A percentile compares a stretch with the other conserved stretches of the same genome.
phyloP scores from a whole-genome alignment of 192 early-diverging fungal genomes.

The Piromyces finnis region DNA sequence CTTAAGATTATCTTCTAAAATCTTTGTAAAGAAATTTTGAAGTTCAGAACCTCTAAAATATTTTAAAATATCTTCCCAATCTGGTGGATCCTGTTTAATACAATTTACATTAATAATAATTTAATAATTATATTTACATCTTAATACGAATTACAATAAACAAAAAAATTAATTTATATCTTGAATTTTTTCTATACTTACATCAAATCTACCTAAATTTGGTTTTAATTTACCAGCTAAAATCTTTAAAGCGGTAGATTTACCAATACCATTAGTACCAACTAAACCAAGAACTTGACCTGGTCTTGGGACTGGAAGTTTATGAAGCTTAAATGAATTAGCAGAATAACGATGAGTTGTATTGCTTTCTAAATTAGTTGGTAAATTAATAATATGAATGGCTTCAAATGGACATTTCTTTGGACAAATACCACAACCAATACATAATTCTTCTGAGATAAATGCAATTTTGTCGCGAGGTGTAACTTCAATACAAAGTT shows the following conservation, averaged over 20 bases:
- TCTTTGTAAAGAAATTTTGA: conserved; percentile 98
- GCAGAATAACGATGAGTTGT: conserved; percentile 91
- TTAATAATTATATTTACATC: background rate
- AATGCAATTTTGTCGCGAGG: conserved; percentile 73
- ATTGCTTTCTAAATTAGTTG: conserved; percentile 82
- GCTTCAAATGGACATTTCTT: conserved; percentile 97
- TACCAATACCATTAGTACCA: conserved; percentile 88
- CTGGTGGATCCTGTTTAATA: conserved; percentile 44
- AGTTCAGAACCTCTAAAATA: conserved; percentile 92
- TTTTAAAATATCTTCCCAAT: conserved; percentile 91
- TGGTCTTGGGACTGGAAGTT: conserved; percentile 83
- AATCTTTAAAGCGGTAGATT: conserved; percentile 88
- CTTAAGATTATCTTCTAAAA: conserved; percentile 88
- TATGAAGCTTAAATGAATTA: conserved; percentile 96
- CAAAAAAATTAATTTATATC: background rate
- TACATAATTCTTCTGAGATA: conserved; percentile 91
- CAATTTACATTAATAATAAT: background rate
- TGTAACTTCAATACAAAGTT: conserved; percentile 84
- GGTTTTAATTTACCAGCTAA: conserved; percentile 87
- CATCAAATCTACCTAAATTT: conserved; percentile 71
- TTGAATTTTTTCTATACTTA: background rate
- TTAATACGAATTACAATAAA: background rate
- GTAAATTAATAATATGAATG: conserved; percentile 91
- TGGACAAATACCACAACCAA: conserved; percentile 94
- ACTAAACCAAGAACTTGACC: conserved; percentile 94